These are phyloP conservation scores for Amphirosellinia nigrospora DNA, from an alignment of 495 filamentous ascomycete species.

Conservation along the genomic window DNA sequence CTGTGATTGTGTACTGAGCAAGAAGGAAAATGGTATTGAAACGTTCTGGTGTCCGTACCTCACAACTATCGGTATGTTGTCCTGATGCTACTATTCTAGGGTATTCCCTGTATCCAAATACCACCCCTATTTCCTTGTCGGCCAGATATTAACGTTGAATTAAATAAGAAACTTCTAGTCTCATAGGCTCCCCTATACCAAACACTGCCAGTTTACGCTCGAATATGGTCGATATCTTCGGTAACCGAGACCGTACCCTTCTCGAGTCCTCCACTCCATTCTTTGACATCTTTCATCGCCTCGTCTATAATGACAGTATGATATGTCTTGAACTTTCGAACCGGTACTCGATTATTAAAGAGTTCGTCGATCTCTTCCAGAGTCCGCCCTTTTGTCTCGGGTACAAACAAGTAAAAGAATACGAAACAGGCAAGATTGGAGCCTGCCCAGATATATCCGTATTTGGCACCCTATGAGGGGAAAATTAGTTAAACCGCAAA, in stretches of 20 bases:
- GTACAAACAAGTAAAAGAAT: conserved; percentile 55
- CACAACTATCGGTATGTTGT: background rate
- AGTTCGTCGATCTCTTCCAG: conserved; percentile 64
- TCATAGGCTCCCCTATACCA: background rate
- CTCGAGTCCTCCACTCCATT: conserved; percentile 5
- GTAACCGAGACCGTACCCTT: conserved; percentile 15
- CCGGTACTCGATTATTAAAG: conserved; percentile 47
- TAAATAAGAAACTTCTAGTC: background rate
- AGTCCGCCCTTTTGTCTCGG: conserved; percentile 60
- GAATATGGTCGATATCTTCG: conserved; percentile 27
- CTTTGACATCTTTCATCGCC: conserved; percentile 43
- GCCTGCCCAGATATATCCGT: conserved; percentile 60
- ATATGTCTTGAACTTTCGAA: conserved; percentile 47
- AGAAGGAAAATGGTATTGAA: too few relatives aligned
- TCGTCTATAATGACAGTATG: conserved; percentile 43
- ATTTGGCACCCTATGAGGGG: conserved; percentile 44
- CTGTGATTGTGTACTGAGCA: too few relatives aligned
- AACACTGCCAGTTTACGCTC: background rate
- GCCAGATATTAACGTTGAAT: background rate
- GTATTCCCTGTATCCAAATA: background rate
- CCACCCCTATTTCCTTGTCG: background rate
- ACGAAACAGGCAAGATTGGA: conserved; percentile 51
- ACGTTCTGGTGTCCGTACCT: too few relatives aligned
- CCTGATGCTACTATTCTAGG: background rate
- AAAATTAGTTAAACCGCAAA: background rate